Evolutionary conservation across 2,329 filamentous ascomycete species (phyloP), one percentile per base, ranked within the genome.

Genomic region (Diplodia sapinea): DNA sequence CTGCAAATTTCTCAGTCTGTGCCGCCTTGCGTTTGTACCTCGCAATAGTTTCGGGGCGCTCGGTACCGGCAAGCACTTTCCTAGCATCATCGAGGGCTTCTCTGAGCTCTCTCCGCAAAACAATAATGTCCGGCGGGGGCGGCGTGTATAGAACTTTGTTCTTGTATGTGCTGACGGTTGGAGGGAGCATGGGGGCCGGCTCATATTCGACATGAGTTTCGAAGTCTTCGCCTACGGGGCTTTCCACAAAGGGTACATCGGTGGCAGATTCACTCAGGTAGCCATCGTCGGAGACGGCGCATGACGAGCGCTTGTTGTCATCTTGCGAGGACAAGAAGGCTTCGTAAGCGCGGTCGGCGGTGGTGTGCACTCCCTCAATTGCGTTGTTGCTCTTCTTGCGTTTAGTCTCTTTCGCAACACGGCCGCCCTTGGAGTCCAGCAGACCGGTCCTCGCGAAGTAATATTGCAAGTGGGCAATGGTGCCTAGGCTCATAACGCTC

Each of bases 401-500:
- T 20, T 62, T 61, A 20, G 31, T 38, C 77, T 90, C 91, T 74
- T 91, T 91, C 26, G 91, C 90, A 68, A 96, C 82, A 77, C 96
- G 91, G 65, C 88, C 95, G 43, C 94, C 94, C 77, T 97, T 97
- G 67, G 94, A 93, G 75, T 99, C 95, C 62, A 99, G 82, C 70
- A 99, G 81, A 6, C 95, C 95, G 0, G 95, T 99, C 69, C 95
- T 86, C 43, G 95, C 94, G 82, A 99, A 99, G 81, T 98, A 99
- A 81, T 98, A 97, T 79, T 99, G 95, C 75, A 99, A 83, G 81
- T 99, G 95, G 67, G 94, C 93, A 74, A 99, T 99, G 79, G 94
- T 97, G 66, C 95, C 95, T 70, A 99, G 82, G 75, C 93, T 97
- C 87, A 98, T 90, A 71, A 99, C 95, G 76, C 94, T 97, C 78